These are phyloP conservation scores for Delitschia confertaspora DNA, from an alignment of 495 filamentous ascomycete genomes.

Conservation along the genomic window DNA sequence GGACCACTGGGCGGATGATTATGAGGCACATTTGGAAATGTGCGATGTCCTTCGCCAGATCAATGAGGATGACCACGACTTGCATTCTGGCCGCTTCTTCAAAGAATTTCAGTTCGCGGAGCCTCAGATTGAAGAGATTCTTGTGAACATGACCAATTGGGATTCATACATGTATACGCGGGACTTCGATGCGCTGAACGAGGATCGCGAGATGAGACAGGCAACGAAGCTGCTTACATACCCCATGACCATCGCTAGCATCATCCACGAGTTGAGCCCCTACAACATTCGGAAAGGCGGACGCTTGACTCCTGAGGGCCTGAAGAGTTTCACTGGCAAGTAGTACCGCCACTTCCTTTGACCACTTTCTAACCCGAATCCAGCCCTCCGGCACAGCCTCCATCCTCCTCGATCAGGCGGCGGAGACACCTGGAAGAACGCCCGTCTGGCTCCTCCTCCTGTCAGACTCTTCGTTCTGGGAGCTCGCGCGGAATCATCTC, in stretches of 20 bases:
- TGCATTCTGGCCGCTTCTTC: conserved; percentile 82
- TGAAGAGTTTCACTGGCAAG: conserved; percentile 87
- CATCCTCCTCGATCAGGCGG: conserved; percentile 77
- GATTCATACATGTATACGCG: conserved; percentile 90
- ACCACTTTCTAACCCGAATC: conserved; percentile 13
- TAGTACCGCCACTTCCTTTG: conserved; percentile 11
- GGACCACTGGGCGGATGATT: conserved; percentile 90
- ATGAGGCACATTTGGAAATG: conserved; percentile 80
- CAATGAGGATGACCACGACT: conserved; percentile 97
- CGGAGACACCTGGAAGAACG: conserved; percentile 62
- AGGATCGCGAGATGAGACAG: conserved; percentile 78
- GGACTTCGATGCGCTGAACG: conserved; percentile 79
- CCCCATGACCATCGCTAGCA: conserved; percentile 79
- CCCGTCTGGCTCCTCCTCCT: conserved; percentile 74
- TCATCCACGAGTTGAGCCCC: conserved; percentile 87
- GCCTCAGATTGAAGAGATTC: conserved; percentile 78
- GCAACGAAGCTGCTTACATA: conserved; percentile 89
- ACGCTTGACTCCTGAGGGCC: conserved; percentile 72
- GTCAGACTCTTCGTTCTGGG: conserved; percentile 90
- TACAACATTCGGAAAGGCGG: conserved; percentile 66
- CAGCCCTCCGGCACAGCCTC: conserved; percentile 85
- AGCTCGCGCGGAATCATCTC: conserved; percentile 89
- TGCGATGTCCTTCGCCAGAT: conserved; percentile 85
- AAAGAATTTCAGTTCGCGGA: conserved; percentile 88
- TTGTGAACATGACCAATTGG: conserved; percentile 98